Conservation (phyloP, 176 grass and related monocot species). For the Aechmea fasciata region DNA sequence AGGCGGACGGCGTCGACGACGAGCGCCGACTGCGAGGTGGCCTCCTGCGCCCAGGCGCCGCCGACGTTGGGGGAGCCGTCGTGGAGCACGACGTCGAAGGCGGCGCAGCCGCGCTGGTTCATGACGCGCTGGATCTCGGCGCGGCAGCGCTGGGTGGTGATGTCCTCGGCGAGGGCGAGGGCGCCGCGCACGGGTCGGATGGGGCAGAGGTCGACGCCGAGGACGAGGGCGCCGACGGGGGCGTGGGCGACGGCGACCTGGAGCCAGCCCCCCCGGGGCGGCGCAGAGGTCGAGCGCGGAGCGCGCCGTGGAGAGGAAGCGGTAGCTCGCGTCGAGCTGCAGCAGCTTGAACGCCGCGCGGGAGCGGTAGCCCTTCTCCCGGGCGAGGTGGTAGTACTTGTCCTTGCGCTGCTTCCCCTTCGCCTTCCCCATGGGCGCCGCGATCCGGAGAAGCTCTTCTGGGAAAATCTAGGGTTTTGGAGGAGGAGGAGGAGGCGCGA, state of each 20-base stretch:
- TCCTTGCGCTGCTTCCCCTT: constrained; percentile 89
- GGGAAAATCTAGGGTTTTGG: not conserved
- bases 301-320: constrained; percentile 71
- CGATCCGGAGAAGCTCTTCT: not conserved
- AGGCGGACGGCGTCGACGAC: constrained; percentile 72
- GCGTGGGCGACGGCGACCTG: constrained; percentile 75
- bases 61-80: constrained; percentile 93
- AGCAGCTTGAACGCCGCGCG: constrained; percentile 89
- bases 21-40: constrained; percentile 63
- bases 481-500: not conserved
- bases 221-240: constrained; percentile 60
- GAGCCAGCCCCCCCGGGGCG: constrained; percentile 76
- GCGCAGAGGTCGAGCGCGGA: constrained; percentile 91
- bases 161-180: constrained; percentile 66
- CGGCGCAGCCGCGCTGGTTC: constrained; percentile 47
- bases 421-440: constrained; percentile 70
- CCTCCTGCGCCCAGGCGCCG: constrained; percentile 84
- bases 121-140: constrained; percentile 61
- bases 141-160: constrained; percentile 88
- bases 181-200: constrained; percentile 90
- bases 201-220: constrained; percentile 74
- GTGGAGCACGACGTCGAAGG: constrained; percentile 82
- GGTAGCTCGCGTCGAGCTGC: constrained; percentile 78
- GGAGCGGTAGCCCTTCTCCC: constrained; percentile 87
- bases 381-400: constrained; percentile 84